phyloP scores from a whole-genome alignment of 495 filamentous ascomycete species.

The Talaromyces thailandensis region DNA sequence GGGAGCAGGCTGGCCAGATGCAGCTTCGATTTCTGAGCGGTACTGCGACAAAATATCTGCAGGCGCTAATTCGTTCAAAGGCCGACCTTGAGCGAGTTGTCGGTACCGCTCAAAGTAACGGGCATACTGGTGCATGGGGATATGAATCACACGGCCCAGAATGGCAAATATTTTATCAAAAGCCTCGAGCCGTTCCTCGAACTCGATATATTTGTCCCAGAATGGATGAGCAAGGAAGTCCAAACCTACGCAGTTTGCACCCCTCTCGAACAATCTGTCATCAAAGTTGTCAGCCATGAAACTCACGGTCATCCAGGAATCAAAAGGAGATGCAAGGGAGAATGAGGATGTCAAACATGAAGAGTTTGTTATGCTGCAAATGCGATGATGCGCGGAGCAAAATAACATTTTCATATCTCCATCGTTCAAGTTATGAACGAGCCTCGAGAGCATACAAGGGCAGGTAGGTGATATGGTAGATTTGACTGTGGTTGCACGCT shows the following conservation, averaged over 20 bases:
- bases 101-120: constrained; percentile 91
- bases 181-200: constrained; percentile 81
- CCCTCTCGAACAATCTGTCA: constrained; percentile 84
- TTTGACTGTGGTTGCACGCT: constrained; percentile 15
- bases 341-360: constrained; percentile 40
- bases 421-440: neutral
- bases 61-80: constrained; percentile 63
- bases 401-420: constrained; percentile 6
- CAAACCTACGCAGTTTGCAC: constrained; percentile 72
- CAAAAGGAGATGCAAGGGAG: constrained; percentile 22
- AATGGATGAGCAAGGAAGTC: constrained; percentile 94
- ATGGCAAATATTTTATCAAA: constrained; percentile 83
- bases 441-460: constrained; percentile 7
- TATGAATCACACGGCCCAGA: constrained; percentile 74
- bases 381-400: constrained; percentile 13
- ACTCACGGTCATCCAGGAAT: constrained; percentile 11
- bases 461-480: constrained; percentile 9
- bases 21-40: constrained; percentile 57
- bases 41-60: constrained; percentile 60
- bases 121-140: constrained; percentile 95
- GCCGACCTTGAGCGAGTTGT: constrained; percentile 62
- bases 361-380: constrained; percentile 36
- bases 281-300: constrained; percentile 22
- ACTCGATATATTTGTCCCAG: constrained; percentile 98
- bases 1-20: constrained; percentile 31